A percentile compares a stretch with the other conserved stretches of the same genome.
Evolutionary conservation across 768 basidiomycete genomes (phyloP).

Genomic region (Mrakia blollopis): DNA sequence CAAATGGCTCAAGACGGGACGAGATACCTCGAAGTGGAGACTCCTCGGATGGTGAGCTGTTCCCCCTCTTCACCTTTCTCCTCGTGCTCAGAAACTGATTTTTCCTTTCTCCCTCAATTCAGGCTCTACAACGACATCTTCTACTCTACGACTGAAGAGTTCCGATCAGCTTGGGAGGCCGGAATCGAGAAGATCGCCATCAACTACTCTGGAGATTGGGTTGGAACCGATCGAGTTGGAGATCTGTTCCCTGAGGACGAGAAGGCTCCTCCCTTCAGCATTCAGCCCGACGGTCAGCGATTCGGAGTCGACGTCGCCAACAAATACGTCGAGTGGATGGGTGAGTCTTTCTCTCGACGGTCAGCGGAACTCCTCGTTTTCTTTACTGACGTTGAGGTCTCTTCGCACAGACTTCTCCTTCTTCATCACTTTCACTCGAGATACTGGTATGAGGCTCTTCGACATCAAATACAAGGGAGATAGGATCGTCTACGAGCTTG

Average conservation of each 20-base stretch:
- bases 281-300: conserved; percentile 38
- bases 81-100: neutral
- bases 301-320: conserved; percentile 37
- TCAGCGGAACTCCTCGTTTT: too few relatives aligned
- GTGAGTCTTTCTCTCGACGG: neutral
- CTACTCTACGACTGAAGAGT: conserved; percentile 36
- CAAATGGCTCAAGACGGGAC: conserved; percentile 39
- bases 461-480: conserved; percentile 39
- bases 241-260: conserved; percentile 34
- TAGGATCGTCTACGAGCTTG: conserved; percentile 38
- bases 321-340: conserved; percentile 38
- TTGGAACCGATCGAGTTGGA: conserved; percentile 37
- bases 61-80: neutral
- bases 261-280: conserved; percentile 35
- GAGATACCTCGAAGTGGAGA: conserved; percentile 37
- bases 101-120: conserved; percentile 42
- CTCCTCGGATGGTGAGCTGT: conserved; percentile 35
- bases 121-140: conserved; percentile 43
- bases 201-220: conserved; percentile 36
- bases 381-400: too few relatives aligned
- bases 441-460: conserved; percentile 37
- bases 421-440: conserved; percentile 38
- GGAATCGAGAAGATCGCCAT: conserved; percentile 50
- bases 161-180: conserved; percentile 44
- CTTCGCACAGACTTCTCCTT: conserved; percentile 35